Base-by-base conservation (phyloP, 2,329 filamentous ascomycete genomes). In the Exserohilum turcica region DNA sequence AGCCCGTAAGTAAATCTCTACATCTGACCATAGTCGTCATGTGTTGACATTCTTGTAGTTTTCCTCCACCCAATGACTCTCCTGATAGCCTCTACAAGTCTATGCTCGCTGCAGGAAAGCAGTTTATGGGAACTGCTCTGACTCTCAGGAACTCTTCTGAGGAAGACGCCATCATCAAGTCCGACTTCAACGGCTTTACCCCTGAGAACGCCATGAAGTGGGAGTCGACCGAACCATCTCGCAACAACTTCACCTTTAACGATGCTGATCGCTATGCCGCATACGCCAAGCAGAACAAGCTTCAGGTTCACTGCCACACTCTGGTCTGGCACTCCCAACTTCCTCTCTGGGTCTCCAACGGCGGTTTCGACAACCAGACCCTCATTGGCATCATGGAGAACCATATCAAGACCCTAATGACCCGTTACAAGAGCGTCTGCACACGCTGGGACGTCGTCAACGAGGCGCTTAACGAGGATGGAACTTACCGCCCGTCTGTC, bases 141-240 rank as follows among this genome's bases (percentile, higher is more conserved):
- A 70, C 66, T 2, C 53, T 70, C 28, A 64, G 64, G 13, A 53
- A 70, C 27, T 56, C 78, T 76, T 9, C 79, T 89, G 3, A 76
- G 68, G 29, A 68, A 79, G 59, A 79, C n/a, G 78, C 78, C 52
- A 79, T 87, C 64, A 83, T 89, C 70, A 79, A 80, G 57, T 75
- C 78, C 47, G 77, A 87, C 71, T 89, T 88, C 57, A 85, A 86
- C 16, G 82, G 85, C 68, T 77, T 89, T 18, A 88, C 86, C 0
- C 81, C 83, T 1, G 87, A 89, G 77, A 89, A 90, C 78, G 59
- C 79, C 67, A 86, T 88, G 82, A 89, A 89, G 74, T 89, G 86
- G 86, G 84, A 87, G 61, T 75, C 80, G 29, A 78, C 78, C 15
- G 77, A 87, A 70, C 65, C 67, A 48, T 67, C 68, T 24, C 75